Evolutionary conservation across 805 yeast species (phyloP).

Genomic region (Monosporozyma unispora): DNA sequence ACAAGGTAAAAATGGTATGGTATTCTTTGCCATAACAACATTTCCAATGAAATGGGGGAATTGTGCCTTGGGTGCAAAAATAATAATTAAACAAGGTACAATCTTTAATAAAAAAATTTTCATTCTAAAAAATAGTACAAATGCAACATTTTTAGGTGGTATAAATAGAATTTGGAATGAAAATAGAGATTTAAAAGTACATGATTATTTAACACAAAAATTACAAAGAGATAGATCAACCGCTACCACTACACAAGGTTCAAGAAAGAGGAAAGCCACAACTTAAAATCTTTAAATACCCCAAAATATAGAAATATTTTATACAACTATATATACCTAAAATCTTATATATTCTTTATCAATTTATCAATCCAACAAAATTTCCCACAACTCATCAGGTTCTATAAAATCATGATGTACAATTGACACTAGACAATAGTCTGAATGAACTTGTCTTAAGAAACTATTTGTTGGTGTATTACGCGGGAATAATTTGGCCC

Average conservation of each 20-base stretch:
- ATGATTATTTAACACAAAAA: constrained; percentile 24
- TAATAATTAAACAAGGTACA: constrained; percentile 43
- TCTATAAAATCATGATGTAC: constrained; percentile 77
- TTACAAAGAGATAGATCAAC: constrained; percentile 12
- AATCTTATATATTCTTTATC: not conserved
- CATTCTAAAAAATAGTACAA: constrained; percentile 20
- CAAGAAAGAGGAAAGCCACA: constrained; percentile 14
- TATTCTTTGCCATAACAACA: constrained; percentile 50
- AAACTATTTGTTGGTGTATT: constrained; percentile 47
- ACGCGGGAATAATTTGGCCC: constrained; percentile 72
- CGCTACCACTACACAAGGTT: not conserved
- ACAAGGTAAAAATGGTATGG: constrained; percentile 43
- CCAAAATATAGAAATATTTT: not conserved
- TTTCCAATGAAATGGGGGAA: constrained; percentile 42
- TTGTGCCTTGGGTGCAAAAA: constrained; percentile 49
- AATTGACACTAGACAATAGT: constrained; percentile 71
- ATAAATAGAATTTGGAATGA: constrained; percentile 33
- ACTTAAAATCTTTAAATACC: not conserved
- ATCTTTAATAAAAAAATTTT: constrained; percentile 39
- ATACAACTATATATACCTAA: no score
- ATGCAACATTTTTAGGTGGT: constrained; percentile 33
- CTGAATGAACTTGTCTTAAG: constrained; percentile 49
- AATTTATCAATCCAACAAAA: constrained; percentile 31
- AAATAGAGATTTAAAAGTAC: constrained; percentile 26
- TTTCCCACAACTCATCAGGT: constrained; percentile 70